These are phyloP conservation scores for Garcia nutans DNA, from an alignment of 345 rosid genomes.

Conservation along the genomic window DNA sequence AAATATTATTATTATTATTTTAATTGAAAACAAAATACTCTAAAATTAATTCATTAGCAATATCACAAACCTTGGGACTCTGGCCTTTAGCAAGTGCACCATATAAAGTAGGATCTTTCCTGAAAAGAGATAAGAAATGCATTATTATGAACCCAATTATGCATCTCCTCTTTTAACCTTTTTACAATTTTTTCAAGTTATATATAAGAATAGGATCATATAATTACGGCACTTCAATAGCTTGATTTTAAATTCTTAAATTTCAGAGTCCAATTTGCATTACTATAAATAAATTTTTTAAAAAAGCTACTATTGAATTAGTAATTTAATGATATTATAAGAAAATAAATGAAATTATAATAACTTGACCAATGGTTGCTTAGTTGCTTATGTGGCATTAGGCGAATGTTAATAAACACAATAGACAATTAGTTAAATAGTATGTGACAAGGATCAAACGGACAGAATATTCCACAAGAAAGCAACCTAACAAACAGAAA, in stretches of 20 bases:
- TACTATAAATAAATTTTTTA: too few species aligned
- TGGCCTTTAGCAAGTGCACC: conserved; percentile 69
- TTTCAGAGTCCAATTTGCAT: too few species aligned
- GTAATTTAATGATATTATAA: too few species aligned
- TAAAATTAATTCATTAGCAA: neutral
- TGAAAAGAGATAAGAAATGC: conserved; percentile 30
- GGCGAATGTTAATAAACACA: neutral
- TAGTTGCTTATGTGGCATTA: neutral
- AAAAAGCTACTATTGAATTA: too few species aligned
- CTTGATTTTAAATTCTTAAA: too few species aligned
- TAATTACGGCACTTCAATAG: too few species aligned
- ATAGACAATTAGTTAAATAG: too few species aligned
- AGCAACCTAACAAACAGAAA: neutral
- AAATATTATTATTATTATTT: too few species aligned
- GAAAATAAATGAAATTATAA: neutral
- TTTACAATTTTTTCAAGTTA: neutral
- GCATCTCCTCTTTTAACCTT: neutral
- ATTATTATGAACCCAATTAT: neutral
- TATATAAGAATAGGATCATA: too few species aligned
- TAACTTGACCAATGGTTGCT: neutral
- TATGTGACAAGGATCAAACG: neutral
- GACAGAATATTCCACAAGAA: conserved; percentile 7
- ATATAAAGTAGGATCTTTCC: conserved; percentile 64
- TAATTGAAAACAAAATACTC: too few species aligned
- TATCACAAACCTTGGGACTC: conserved; percentile 68